Evolutionary conservation across 306 rosid genomes (phyloP), one percentile per base, ranked within the genome.

Genomic region (Dicorynia guianensis): DNA sequence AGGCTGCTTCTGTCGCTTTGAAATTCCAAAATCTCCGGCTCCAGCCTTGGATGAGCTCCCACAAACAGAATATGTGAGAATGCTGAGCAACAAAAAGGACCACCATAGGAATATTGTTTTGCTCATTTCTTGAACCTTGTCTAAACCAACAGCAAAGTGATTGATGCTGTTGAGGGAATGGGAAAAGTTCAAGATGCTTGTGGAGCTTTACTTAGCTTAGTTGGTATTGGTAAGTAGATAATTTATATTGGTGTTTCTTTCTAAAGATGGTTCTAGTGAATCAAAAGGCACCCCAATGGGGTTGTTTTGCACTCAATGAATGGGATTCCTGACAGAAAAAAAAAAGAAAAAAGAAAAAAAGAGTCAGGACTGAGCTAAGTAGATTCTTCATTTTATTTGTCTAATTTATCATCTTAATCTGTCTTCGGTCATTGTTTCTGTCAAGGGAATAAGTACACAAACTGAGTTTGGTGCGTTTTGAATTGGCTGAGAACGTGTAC

Each of bases 31-130:
- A 50, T 62, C 72, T 15, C 13, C 67, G 4, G 67, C 17, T 56
- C 61, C 59, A 43, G 57, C 49, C 20, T 17, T 14, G 56, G n/a
- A 17, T 63, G 83, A 39, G 35, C 50, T 58, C 58, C 70, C 81
- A 14, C 77, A 63, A 61, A 84, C 74, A 44, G 86, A 67, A 53
- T 54, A 52, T 3, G 77, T 46, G 40, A 58, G 76, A 66, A 68
- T 57, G 67, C 69, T 56, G 58, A 86, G 33, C 72, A 76, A 84
- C 11, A 80, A 4, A 66, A 84, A 74, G 57, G 82, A 48, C 68
- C 30, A 25, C 30, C 78, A 62, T 11, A 54, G 14, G 18, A 33
- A 19, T 69, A 52, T 43, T 36, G 44, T 30, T 65, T 38, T 66
- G 14, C 68, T 76, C 81, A 75, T 81, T 0, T 48, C 14, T 33